Percentiles rank a stretch among this genome's conserved stretches.
These are phyloP conservation scores for Poteriospumella lacustris DNA, from an alignment of 108 stramenopile species.

Conservation along the genomic window DNA sequence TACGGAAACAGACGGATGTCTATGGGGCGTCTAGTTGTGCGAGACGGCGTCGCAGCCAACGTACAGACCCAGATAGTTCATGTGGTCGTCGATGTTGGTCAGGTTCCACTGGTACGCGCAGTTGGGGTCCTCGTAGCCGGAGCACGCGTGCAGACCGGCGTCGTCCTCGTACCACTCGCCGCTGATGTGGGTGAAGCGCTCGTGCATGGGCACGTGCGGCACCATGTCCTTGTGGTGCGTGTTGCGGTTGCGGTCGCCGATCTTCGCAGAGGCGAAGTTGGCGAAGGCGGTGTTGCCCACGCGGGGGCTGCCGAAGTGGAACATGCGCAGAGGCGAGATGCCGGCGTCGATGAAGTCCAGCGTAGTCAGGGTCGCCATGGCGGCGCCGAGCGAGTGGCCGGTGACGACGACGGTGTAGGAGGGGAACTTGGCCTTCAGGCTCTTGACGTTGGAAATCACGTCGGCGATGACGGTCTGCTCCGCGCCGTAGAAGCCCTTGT, in stretches of 20 bases:
- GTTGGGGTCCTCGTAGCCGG: slow-evolving; percentile 1
- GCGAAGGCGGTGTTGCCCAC: slow-evolving; percentile 24
- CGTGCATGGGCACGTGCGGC: slow-evolving; percentile 30
- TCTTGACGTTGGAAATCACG: background rate
- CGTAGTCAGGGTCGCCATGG: slow-evolving; percentile 9
- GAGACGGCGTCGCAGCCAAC: background rate
- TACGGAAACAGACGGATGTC: no score
- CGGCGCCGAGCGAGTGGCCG: slow-evolving; percentile 29
- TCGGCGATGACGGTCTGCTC: background rate
- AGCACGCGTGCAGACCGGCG: background rate
- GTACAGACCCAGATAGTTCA: background rate
- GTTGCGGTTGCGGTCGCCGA: slow-evolving; percentile 14
- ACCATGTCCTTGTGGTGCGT: slow-evolving; percentile 37
- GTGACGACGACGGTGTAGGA: slow-evolving; percentile 27
- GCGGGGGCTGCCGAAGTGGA: slow-evolving; percentile 36
- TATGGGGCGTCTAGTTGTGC: no score
- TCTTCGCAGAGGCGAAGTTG: background rate
- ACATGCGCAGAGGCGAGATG: slow-evolving; percentile 17
- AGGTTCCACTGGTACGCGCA: slow-evolving; percentile 16
- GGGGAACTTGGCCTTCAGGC: slow-evolving; percentile 1
- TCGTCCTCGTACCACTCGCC: slow-evolving; percentile 13
- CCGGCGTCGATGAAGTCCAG: background rate
- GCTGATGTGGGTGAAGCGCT: background rate
- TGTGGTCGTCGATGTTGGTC: slow-evolving; percentile 13
- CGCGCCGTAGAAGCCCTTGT: slow-evolving; percentile 24